Evolutionary conservation across 805 yeast genomes (phyloP), one percentile per base, ranked within the genome.

Genomic region (Yarrowia sp.): DNA sequence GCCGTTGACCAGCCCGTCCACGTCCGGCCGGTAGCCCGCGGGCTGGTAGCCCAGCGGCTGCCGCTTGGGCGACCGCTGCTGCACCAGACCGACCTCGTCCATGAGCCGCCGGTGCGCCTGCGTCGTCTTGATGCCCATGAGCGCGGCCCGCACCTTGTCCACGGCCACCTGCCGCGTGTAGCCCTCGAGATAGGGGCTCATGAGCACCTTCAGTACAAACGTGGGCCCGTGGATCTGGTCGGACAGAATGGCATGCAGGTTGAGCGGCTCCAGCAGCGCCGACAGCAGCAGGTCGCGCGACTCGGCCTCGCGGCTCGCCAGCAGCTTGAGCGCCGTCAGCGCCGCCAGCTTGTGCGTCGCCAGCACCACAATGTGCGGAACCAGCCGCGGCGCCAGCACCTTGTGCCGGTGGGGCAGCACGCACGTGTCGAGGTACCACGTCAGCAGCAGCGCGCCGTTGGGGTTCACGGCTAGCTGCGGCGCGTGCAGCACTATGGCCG

Each of bases 401-500:
- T 77, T 74, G 72, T 86, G 88, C 68, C 93, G 81, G 68, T 84
- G 80, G 38, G 86, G 85, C 42, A 85, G 70, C 8, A 79, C 79
- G 66, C 88, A 87, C 0, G 97, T 89, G 71, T 94, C 99, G 70
- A 94, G 80, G 68, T 88, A 87, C 99, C 99, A 94, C 1, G 97
- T 90, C 61, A 94, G 82, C 67, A 94, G 79, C 66, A 94, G 77
- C 1, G 96, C 87, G 22, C 98, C 97, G 72, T 94, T 94, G 65
- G 85, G 82, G 72, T 92, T 91, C 5, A 86, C 81, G 0, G 91
- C 90, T 67, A 94, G 79, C 66, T 85, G 88, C 65, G 87, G 88
- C 24, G 93, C 85, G 76, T 88, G 84, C 44, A 86, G 80, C 21
- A 91, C 84, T 62, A 94, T 88, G 66, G 90, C 82, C 1, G 89